phyloP scores from a whole-genome alignment of 225 moss, liverwort and hornwort genomes.

The Ulota crispa region DNA sequence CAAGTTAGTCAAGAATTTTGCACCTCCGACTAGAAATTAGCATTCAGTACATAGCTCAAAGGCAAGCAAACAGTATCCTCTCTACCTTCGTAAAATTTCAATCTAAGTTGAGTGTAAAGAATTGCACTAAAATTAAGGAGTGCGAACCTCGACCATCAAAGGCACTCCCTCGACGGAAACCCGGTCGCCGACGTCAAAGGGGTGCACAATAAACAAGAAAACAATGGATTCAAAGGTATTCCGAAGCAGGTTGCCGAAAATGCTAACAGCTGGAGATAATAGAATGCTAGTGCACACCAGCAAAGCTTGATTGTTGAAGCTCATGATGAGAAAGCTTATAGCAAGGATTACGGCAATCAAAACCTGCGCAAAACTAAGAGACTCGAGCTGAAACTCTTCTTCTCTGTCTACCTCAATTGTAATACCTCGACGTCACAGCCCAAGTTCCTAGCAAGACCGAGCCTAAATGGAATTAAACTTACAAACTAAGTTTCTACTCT shows the following conservation, averaged over 20 bases:
- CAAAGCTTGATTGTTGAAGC: slow-evolving; percentile 75
- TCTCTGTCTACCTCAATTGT: background rate
- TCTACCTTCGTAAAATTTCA: background rate
- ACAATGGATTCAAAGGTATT: slow-evolving; percentile 85
- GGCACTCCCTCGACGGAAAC: slow-evolving; percentile 65
- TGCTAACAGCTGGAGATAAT: slow-evolving; percentile 65
- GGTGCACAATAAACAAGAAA: slow-evolving; percentile 85
- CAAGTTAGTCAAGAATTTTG: background rate
- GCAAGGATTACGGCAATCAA: slow-evolving; percentile 59
- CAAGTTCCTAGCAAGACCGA: background rate
- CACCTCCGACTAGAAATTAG: background rate
- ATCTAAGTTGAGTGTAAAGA: background rate
- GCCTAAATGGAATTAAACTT: background rate
- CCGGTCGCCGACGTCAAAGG: slow-evolving; percentile 84
- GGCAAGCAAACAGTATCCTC: background rate
- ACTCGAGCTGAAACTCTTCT: background rate
- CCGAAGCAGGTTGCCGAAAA: slow-evolving; percentile 75
- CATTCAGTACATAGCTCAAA: background rate
- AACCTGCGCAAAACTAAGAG: slow-evolving; percentile 44
- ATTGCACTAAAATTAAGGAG: background rate
- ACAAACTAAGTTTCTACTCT: background rate
- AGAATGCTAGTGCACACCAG: slow-evolving; percentile 68
- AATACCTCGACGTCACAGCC: background rate
- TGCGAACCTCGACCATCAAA: slow-evolving; percentile 77
- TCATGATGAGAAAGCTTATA: slow-evolving; percentile 84